Evolutionary conservation across 208 protist species (phyloP).

Genomic region (Leishmania aethiopica): DNA sequence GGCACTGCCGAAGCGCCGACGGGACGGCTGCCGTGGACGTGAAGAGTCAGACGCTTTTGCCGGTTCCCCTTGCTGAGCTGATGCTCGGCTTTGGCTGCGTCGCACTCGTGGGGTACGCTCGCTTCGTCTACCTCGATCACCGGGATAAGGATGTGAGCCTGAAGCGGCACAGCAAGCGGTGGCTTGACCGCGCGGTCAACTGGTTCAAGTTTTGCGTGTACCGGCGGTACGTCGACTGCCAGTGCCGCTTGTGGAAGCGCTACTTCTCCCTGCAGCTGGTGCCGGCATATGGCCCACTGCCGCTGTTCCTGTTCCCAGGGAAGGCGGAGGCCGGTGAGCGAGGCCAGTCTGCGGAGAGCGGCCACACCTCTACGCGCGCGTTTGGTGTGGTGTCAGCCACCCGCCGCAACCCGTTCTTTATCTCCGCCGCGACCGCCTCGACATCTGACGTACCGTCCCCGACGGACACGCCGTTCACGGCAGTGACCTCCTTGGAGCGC

Average conservation of each 20-base stretch:
- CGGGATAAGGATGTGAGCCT: constrained; percentile 31
- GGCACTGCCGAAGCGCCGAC: background rate
- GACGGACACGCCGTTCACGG: background rate
- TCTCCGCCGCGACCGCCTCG: background rate
- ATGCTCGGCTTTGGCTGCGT: background rate
- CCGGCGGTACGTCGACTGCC: constrained; percentile 22
- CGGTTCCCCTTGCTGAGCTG: constrained; percentile 3
- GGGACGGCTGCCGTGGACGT: background rate
- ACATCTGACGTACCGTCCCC: background rate
- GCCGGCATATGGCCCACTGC: constrained; percentile 37
- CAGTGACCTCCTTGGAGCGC: background rate
- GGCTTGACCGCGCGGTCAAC: constrained; percentile 28
- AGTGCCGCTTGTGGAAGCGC: constrained; percentile 28
- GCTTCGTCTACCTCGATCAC: constrained; percentile 29
- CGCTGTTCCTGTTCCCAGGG: constrained; percentile 34
- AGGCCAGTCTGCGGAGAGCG: background rate
- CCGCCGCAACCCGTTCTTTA: constrained; percentile 10
- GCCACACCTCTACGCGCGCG: background rate
- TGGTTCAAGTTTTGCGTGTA: constrained; percentile 33
- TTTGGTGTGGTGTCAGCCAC: background rate
- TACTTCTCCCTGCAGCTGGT: constrained; percentile 51
- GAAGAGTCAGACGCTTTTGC: background rate
- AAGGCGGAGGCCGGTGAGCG: background rate
- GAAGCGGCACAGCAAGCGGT: constrained; percentile 36
- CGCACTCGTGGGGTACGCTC: constrained; percentile 19